Conservation (phyloP, 2,329 filamentous ascomycete genomes). For the Sclerotinia nivalis region DNA sequence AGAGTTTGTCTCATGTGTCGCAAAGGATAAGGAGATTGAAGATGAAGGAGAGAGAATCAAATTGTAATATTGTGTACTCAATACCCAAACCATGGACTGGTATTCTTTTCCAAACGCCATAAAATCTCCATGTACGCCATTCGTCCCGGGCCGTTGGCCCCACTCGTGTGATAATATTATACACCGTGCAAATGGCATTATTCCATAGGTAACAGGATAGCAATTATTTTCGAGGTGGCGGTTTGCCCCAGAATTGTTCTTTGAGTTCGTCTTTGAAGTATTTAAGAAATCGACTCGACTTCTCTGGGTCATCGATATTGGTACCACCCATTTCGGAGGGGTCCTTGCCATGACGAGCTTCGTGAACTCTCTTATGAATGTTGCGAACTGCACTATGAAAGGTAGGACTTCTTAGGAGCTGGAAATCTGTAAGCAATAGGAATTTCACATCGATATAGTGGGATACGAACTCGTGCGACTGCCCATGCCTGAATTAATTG, state of each 20-base stretch:
- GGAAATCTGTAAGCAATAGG: constrained; percentile 25
- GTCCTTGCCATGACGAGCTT: constrained; percentile 49
- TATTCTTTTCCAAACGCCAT: neutral
- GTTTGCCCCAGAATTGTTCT: constrained; percentile 45
- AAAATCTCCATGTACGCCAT: neutral
- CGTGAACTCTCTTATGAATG: constrained; percentile 46
- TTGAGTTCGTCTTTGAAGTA: constrained; percentile 57
- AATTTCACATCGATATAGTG: neutral
- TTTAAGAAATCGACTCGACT: constrained; percentile 44
- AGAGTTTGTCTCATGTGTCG: too few relatives aligned
- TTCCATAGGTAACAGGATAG: neutral
- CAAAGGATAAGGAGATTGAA: neutral
- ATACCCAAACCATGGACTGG: neutral
- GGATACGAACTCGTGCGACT: constrained; percentile 32
- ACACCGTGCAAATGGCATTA: too few relatives aligned
- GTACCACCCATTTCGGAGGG: constrained; percentile 51
- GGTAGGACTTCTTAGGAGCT: constrained; percentile 54
- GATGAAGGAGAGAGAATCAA: neutral
- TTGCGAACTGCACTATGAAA: constrained; percentile 56
- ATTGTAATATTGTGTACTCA: neutral
- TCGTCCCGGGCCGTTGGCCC: neutral
- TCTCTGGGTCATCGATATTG: constrained; percentile 46
- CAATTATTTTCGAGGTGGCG: constrained; percentile 32
- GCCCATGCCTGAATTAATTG: constrained; percentile 33
- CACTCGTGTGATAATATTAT: neutral